Percentiles rank a stretch among this genome's conserved stretches.
phyloP scores from a whole-genome alignment of 176 grass and related monocot species.

The Secale cereale region DNA sequence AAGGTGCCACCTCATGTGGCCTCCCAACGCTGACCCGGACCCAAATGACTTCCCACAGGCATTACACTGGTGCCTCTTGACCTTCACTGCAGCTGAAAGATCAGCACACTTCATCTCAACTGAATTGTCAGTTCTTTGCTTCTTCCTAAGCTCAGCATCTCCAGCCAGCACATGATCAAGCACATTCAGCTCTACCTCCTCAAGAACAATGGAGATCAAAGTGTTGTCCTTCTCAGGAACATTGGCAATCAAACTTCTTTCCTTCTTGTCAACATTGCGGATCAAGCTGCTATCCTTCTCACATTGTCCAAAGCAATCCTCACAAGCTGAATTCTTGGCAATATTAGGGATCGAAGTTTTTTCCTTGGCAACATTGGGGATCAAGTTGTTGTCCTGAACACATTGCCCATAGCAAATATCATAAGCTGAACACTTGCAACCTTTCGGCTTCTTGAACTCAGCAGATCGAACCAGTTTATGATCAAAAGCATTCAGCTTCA shows the following conservation, averaged over 20 bases:
- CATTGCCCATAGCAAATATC: not conserved
- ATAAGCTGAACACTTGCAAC: constrained; percentile 24
- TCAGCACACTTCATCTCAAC: constrained; percentile 9
- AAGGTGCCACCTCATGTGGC: constrained; percentile 35
- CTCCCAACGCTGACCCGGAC: constrained; percentile 43
- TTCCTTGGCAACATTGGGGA: constrained; percentile 9
- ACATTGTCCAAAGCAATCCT: constrained; percentile 7
- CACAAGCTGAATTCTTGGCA: constrained; percentile 7
- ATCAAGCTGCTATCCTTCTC: constrained; percentile 12
- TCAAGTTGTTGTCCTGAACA: constrained; percentile 14
- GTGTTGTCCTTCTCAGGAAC: not conserved
- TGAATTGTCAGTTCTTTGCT: not conserved
- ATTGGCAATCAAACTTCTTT: not conserved
- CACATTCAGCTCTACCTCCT: constrained; percentile 10
- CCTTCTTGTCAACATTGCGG: not conserved
- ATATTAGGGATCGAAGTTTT: not conserved
- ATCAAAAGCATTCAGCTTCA: constrained; percentile 1
- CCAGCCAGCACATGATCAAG: constrained; percentile 4
- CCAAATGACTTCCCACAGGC: constrained; percentile 41
- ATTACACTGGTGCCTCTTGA: constrained; percentile 26
- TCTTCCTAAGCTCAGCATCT: constrained; percentile 13
- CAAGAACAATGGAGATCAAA: constrained; percentile 17
- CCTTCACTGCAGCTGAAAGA: constrained; percentile 15
- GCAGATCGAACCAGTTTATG: not conserved
- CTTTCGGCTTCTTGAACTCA: not conserved